Evolutionary conservation across 495 filamentous ascomycete species (phyloP).

Genomic region (Astrothelium subdiscretum): DNA sequence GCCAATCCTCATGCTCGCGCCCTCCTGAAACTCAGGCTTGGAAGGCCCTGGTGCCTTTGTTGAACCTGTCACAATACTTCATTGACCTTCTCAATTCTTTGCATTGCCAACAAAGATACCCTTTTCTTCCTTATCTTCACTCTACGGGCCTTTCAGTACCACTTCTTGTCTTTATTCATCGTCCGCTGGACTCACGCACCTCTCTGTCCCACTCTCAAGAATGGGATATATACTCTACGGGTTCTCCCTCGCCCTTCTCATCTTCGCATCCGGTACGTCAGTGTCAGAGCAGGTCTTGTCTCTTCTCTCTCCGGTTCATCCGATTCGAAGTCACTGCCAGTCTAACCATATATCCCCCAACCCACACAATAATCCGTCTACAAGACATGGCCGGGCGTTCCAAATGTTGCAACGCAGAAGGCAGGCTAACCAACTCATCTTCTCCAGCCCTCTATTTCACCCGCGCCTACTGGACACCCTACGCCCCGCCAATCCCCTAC

Average conservation of each 20-base stretch:
- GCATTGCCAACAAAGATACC: background rate
- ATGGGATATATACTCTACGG: slow-evolving; percentile 76
- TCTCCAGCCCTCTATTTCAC: slow-evolving; percentile 62
- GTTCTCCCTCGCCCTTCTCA: slow-evolving; percentile 36
- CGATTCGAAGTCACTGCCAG: background rate
- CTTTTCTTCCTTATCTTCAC: background rate
- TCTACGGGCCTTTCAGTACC: slow-evolving; percentile 31
- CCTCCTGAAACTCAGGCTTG: background rate
- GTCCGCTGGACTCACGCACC: slow-evolving; percentile 65
- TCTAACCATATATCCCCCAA: background rate
- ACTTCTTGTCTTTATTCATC: background rate
- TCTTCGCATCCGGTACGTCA: slow-evolving; percentile 33
- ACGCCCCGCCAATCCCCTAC: slow-evolving; percentile 34
- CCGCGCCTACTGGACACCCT: slow-evolving; percentile 60
- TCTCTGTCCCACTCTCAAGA: slow-evolving; percentile 57
- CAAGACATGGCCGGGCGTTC: too few relatives aligned
- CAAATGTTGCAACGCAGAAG: too few relatives aligned
- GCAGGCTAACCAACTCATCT: too few relatives aligned
- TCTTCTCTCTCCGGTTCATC: background rate
- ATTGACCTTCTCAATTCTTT: background rate
- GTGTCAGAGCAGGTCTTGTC: background rate
- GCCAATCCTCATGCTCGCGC: background rate
- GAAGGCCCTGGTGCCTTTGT: background rate
- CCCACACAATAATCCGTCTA: background rate
- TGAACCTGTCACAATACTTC: background rate